A percentile compares a stretch with the other conserved stretches of the same genome.
Conservation (phyloP, 768 basidiomycete genomes). For the Pleurotus tuber-regium region DNA sequence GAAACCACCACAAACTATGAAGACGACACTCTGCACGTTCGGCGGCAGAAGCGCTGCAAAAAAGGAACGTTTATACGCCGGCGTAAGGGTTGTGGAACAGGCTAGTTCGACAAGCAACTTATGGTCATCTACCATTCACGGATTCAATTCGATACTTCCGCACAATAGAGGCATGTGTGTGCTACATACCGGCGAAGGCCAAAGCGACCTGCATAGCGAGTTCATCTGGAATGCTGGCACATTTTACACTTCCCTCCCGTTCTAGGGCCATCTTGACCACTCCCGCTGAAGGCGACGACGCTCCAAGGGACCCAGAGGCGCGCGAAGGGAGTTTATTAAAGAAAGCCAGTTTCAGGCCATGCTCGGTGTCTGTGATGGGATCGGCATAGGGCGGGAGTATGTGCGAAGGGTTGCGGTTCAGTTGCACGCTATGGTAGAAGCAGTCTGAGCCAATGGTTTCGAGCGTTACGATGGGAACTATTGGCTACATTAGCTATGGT, state of each 20-base stretch:
- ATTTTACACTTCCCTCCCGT: constrained; percentile 52
- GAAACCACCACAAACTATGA: constrained; percentile 71
- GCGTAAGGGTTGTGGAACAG: constrained; percentile 65
- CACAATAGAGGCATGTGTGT: neutral
- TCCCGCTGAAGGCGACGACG: constrained; percentile 58
- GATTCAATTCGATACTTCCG: constrained; percentile 1
- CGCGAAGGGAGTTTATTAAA: constrained; percentile 56
- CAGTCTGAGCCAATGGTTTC: constrained; percentile 75
- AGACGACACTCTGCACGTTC: constrained; percentile 41
- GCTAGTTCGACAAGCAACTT: constrained; percentile 74
- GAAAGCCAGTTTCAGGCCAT: constrained; percentile 55
- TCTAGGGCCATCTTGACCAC: constrained; percentile 67
- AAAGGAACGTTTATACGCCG: constrained; percentile 58
- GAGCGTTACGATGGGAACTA: constrained; percentile 63
- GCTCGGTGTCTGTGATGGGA: constrained; percentile 34
- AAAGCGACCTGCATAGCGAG: constrained; percentile 61
- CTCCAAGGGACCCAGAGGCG: constrained; percentile 70
- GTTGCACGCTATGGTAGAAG: constrained; percentile 68
- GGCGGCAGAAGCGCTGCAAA: constrained; percentile 51
- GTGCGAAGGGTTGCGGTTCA: constrained; percentile 42
- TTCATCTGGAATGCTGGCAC: constrained; percentile 64
- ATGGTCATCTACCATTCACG: constrained; percentile 58
- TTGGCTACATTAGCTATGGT: too few species aligned
- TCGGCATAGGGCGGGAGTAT: constrained; percentile 40
- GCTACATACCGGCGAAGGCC: constrained; percentile 54